Conservation (phyloP, 306 rosid genomes). For the Trifolium fragiferum region DNA sequence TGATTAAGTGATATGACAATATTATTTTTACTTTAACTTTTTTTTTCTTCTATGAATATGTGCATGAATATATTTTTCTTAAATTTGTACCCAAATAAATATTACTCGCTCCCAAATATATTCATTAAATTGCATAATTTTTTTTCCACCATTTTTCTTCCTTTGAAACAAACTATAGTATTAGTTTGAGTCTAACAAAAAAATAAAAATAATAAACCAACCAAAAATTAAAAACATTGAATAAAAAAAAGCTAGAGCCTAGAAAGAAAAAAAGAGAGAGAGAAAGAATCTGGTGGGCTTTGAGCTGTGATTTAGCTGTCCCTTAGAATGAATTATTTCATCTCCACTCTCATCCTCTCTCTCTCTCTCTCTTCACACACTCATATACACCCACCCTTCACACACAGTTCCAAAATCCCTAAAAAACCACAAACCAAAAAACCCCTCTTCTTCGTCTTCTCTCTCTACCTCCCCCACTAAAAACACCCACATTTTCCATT, state of each 20-base stretch:
- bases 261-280: slow-evolving; percentile 9
- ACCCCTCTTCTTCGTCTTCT: slow-evolving; percentile 5
- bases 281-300: slow-evolving; percentile 73
- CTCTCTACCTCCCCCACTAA: slow-evolving; percentile 26
- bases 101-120: no score
- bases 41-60: no score
- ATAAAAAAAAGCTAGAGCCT: not conserved
- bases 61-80: no score
- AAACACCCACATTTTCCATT: slow-evolving; percentile 18
- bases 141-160: no score
- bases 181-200: no score
- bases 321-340: slow-evolving; percentile 54
- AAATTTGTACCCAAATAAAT: no score
- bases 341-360: slow-evolving; percentile 25
- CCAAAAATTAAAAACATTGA: not conserved
- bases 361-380: slow-evolving; percentile 27
- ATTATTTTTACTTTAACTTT: no score
- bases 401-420: slow-evolving; percentile 72
- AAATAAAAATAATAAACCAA: not conserved
- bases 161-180: no score
- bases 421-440: slow-evolving; percentile 42
- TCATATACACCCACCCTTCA: slow-evolving; percentile 42
- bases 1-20: no score
- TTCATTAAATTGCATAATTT: no score
- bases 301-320: slow-evolving; percentile 98